A percentile compares a stretch with the other conserved stretches of the same genome.
Conservation (phyloP, 495 filamentous ascomycete species). For the Aspergillus cavernicola region DNA sequence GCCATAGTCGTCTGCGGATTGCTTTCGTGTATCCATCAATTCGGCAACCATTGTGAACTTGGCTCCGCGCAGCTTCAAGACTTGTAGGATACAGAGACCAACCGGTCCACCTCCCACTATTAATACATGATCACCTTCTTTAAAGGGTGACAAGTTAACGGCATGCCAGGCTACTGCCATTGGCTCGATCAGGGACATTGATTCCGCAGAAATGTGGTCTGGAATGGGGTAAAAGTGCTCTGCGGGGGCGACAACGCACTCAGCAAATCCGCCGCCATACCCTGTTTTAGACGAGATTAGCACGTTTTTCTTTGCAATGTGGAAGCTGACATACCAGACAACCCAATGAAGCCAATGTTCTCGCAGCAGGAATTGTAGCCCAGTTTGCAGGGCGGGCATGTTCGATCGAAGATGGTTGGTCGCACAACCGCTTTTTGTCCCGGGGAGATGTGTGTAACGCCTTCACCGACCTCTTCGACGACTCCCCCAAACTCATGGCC, state of each 20-base stretch:
- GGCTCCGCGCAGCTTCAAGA: conserved; percentile 46
- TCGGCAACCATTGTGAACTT: conserved; percentile 57
- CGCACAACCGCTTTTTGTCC: conserved; percentile 56
- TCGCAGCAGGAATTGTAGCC: conserved; percentile 56
- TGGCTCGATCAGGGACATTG: conserved; percentile 55
- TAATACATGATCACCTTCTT: conserved; percentile 46
- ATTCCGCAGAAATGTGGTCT: conserved; percentile 15
- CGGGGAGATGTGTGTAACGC: conserved; percentile 41
- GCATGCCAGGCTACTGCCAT: conserved; percentile 65
- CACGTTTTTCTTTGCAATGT: no score
- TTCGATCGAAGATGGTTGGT: conserved; percentile 58
- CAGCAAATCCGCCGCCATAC: conserved; percentile 27
- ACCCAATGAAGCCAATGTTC: conserved; percentile 56
- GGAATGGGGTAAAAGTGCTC: conserved; percentile 27
- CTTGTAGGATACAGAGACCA: conserved; percentile 58
- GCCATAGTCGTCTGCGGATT: conserved; percentile 49
- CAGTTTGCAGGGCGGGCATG: conserved; percentile 49
- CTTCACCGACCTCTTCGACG: conserved; percentile 55
- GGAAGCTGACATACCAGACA: conserved; percentile 51
- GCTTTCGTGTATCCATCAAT: conserved; percentile 43
- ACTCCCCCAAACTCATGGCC: conserved; percentile 60
- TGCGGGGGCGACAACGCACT: conserved; percentile 25
- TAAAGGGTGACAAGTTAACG: conserved; percentile 50
- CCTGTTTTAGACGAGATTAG: conserved; percentile 9
- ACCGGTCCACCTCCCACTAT: conserved; percentile 62